These are phyloP conservation scores for Teratosphaeria viscida DNA, from an alignment of 2,329 filamentous ascomycete genomes.

Conservation along the genomic window DNA sequence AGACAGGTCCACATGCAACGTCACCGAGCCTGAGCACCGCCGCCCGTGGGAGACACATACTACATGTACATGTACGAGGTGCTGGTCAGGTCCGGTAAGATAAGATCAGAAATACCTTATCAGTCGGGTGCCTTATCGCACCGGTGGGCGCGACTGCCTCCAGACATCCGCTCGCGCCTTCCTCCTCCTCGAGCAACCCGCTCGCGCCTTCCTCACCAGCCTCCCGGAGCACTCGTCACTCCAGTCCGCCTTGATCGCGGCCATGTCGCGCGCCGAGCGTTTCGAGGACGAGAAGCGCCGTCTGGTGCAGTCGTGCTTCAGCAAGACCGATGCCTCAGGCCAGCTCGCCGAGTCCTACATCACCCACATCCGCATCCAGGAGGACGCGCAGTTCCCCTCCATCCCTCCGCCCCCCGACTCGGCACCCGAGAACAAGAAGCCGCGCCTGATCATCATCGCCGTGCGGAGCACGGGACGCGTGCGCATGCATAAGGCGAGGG, in stretches of 20 bases:
- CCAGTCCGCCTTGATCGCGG: background rate
- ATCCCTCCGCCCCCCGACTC: slow-evolving; percentile 72
- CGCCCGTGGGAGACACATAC: background rate
- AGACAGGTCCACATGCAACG: background rate
- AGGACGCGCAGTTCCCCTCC: slow-evolving; percentile 75
- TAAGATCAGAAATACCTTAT: no score
- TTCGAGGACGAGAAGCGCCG: slow-evolving; percentile 96
- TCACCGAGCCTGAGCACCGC: background rate
- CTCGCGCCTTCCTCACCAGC: background rate
- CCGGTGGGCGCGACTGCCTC: background rate
- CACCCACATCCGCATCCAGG: slow-evolving; percentile 84
- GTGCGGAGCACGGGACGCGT: slow-evolving; percentile 88
- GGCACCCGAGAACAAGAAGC: slow-evolving; percentile 68
- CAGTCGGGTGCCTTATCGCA: no score
- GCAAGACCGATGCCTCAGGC: slow-evolving; percentile 77
- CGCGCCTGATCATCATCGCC: slow-evolving; percentile 81
- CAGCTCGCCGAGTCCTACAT: slow-evolving; percentile 89
- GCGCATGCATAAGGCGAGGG: slow-evolving; percentile 90
- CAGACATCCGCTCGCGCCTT: background rate
- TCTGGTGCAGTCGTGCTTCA: slow-evolving; percentile 91
- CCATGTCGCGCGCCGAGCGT: slow-evolving; percentile 54
- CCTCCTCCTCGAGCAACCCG: background rate
- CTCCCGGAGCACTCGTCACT: background rate
- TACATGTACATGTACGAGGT: background rate
- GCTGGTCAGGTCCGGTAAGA: no score